Evolutionary conservation across 805 yeast species (phyloP).

Genomic region (Metschnikowia peoriensis): DNA sequence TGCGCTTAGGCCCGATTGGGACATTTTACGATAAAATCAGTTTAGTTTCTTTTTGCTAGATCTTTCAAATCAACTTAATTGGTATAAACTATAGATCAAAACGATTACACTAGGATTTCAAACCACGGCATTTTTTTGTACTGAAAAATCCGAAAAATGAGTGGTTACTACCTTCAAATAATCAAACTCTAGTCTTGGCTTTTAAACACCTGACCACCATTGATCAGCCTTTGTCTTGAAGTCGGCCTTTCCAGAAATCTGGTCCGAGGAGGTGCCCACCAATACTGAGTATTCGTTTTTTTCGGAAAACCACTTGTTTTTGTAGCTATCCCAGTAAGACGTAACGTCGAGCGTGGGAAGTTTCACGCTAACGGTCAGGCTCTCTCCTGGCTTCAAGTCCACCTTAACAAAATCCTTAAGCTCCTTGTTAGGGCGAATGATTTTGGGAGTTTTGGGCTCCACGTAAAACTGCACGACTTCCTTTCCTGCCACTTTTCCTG

Average conservation of each 20-base stretch:
- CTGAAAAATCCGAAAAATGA: too few relatives aligned
- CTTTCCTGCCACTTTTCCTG: slow-evolving; percentile 25
- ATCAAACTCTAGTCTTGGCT: neutral
- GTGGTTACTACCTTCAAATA: too few relatives aligned
- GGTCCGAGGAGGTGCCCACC: slow-evolving; percentile 22
- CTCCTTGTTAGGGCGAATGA: slow-evolving; percentile 28
- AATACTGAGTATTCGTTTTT: slow-evolving; percentile 25
- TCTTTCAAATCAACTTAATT: too few relatives aligned
- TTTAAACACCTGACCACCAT: slow-evolving; percentile 15
- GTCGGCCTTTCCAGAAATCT: slow-evolving; percentile 9
- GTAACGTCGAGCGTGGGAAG: slow-evolving; percentile 26
- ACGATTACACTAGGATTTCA: too few relatives aligned
- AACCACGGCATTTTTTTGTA: neutral
- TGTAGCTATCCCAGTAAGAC: slow-evolving; percentile 31
- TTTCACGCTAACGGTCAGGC: slow-evolving; percentile 15
- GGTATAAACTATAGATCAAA: too few relatives aligned
- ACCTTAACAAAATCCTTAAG: slow-evolving; percentile 32
- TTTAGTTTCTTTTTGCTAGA: neutral
- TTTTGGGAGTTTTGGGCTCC: slow-evolving; percentile 16
- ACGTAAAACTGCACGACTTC: slow-evolving; percentile 32
- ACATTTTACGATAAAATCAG: neutral
- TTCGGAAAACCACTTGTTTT: slow-evolving; percentile 26
- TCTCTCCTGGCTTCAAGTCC: slow-evolving; percentile 18
- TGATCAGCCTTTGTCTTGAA: slow-evolving; percentile 9
- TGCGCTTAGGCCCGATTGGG: neutral